Evolutionary conservation across 306 rosid species (phyloP).

Genomic region (Alnus glutinosa): DNA sequence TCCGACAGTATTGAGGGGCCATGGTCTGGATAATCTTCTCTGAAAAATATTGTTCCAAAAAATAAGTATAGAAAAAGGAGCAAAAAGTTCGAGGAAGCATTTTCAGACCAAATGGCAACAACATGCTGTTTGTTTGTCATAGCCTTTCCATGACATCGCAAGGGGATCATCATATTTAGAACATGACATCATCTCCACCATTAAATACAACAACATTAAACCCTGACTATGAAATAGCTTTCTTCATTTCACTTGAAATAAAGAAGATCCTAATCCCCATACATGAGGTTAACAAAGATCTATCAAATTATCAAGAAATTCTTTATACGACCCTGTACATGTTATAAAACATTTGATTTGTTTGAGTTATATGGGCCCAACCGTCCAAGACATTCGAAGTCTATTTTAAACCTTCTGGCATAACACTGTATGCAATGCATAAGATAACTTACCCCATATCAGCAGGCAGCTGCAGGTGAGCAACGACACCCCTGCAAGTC

Average conservation of each 20-base stretch:
- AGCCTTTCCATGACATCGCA: background rate
- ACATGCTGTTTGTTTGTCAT: background rate
- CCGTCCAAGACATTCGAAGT: background rate
- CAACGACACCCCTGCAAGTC: slow-evolving; percentile 88
- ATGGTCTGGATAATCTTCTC: slow-evolving; percentile 57
- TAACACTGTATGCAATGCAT: slow-evolving; percentile 11
- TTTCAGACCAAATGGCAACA: background rate
- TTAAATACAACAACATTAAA: too few species aligned
- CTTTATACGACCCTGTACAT: background rate
- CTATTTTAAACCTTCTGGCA: slow-evolving; percentile 2
- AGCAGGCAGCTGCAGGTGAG: slow-evolving; percentile 64
- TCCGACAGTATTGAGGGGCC: slow-evolving; percentile 84
- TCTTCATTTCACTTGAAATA: too few species aligned
- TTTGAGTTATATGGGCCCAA: background rate
- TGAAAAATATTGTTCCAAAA: slow-evolving; percentile 36
- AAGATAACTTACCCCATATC: slow-evolving; percentile 45
- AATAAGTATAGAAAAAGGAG: background rate
- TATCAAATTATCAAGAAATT: background rate
- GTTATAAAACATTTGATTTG: background rate
- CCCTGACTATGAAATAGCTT: too few species aligned
- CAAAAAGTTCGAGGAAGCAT: slow-evolving; percentile 9
- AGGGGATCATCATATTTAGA: background rate
- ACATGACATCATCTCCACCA: too few species aligned
- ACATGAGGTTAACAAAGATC: background rate
- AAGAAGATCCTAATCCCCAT: background rate